A percentile compares a stretch with the other conserved stretches of the same genome.
These are phyloP conservation scores for Podosphaera fusca DNA, from an alignment of 2,329 filamentous ascomycete genomes.

Conservation along the genomic window DNA sequence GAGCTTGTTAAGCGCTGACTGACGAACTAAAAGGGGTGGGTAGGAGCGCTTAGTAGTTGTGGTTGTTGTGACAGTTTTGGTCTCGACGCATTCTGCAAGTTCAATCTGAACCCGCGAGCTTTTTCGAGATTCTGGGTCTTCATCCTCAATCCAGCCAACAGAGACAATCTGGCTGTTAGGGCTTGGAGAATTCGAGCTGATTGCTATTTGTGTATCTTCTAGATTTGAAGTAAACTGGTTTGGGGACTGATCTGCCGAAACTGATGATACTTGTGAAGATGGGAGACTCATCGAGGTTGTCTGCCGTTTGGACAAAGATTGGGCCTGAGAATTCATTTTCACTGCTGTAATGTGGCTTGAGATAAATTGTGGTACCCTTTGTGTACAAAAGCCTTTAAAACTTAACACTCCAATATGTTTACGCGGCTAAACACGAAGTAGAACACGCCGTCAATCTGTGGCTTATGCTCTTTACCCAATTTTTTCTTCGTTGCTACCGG, in stretches of 20 bases:
- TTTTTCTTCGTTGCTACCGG: background rate
- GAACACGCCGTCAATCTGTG: background rate
- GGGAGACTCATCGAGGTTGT: background rate
- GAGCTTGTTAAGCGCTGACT: constrained; percentile 38
- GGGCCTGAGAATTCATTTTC: constrained; percentile 12
- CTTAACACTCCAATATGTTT: background rate
- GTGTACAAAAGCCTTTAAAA: background rate
- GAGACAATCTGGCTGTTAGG: constrained; percentile 11
- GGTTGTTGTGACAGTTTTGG: constrained; percentile 63
- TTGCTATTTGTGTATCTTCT: constrained; percentile 6
- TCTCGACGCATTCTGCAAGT: constrained; percentile 41
- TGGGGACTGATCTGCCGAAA: constrained; percentile 7
- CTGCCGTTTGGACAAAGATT: constrained; percentile 8
- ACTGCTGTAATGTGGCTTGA: background rate
- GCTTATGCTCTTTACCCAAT: background rate
- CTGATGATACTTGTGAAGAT: constrained; percentile 5
- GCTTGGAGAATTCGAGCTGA: constrained; percentile 8
- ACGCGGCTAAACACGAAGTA: background rate
- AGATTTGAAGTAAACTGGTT: constrained; percentile 11
- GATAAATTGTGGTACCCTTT: background rate
- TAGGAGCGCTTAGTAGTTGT: constrained; percentile 61
- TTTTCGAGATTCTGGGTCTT: constrained; percentile 8
- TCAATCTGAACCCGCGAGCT: constrained; percentile 22
- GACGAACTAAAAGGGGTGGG: constrained; percentile 61
- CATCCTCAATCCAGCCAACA: constrained; percentile 12